phyloP scores from a whole-genome alignment of 1,284 basidiomycete genomes.

The Malassezia cuniculi region DNA sequence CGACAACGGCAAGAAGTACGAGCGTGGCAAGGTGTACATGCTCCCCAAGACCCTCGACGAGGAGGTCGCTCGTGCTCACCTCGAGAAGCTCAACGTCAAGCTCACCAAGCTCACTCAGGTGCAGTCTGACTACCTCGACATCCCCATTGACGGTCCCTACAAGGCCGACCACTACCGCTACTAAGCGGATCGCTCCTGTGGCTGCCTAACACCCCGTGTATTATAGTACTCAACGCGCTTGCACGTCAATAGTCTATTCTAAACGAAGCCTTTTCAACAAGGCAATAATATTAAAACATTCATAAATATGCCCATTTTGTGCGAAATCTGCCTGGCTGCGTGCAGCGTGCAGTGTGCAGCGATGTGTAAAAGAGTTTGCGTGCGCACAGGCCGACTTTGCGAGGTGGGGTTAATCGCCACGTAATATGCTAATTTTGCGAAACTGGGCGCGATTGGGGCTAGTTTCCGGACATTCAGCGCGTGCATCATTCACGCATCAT shows the following conservation, averaged over 20 bases:
- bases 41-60: conserved; percentile 96
- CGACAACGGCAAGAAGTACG: conserved; percentile 62
- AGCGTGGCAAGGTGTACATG: conserved; percentile 50
- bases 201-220: conserved; percentile 6
- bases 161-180: conserved; percentile 49
- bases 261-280: conserved; percentile 33
- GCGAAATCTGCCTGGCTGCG: too few relatives aligned
- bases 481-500: too few relatives aligned
- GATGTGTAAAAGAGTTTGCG: too few relatives aligned
- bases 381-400: too few relatives aligned
- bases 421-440: too few relatives aligned
- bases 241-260: conserved; percentile 2
- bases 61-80: conserved; percentile 92
- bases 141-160: conserved; percentile 79
- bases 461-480: too few relatives aligned
- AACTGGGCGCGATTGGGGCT: too few relatives aligned
- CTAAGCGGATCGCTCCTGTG: conserved; percentile 16
- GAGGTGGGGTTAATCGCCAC: too few relatives aligned
- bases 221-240: conserved; percentile 19
- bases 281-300: too few relatives aligned
- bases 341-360: too few relatives aligned
- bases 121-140: conserved; percentile 84
- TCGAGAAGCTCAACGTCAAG: conserved; percentile 81
- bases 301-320: too few relatives aligned
- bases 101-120: conserved; percentile 65